These are phyloP conservation scores for Przewalskia tangutica DNA, from an alignment of 257 asterid species.

Conservation along the genomic window DNA sequence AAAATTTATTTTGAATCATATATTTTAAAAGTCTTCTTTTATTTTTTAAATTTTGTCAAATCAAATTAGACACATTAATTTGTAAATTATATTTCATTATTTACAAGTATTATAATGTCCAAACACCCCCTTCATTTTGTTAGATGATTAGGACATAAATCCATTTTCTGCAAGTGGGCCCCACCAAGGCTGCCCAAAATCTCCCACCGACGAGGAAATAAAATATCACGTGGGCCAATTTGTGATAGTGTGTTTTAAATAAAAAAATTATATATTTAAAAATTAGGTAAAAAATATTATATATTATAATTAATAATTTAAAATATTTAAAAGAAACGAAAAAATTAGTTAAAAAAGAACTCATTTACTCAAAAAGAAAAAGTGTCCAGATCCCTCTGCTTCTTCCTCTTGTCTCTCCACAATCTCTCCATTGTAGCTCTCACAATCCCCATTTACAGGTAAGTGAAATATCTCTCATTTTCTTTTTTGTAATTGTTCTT, in stretches of 20 bases:
- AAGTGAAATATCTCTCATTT: not conserved
- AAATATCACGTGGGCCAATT: not conserved
- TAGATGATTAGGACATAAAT: not conserved
- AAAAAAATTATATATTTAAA: no score
- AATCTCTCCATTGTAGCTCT: not conserved
- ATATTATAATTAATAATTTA: no score
- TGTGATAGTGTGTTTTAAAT: no score
- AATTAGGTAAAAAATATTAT: no score
- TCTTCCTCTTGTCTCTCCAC: not conserved
- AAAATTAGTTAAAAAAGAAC: no score
- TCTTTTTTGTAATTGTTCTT: not conserved
- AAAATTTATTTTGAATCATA: no score
- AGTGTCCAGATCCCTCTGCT: not conserved
- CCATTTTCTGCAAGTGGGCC: not conserved
- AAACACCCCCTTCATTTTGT: fast-evolving
- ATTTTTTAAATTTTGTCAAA: not conserved
- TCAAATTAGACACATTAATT: not conserved
- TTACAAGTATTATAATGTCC: not conserved
- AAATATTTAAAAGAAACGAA: no score
- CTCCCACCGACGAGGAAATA: not conserved
- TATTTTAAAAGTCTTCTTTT: no score
- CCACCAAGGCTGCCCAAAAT: not conserved
- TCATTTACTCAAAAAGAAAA: no score
- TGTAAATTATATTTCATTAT: not conserved
- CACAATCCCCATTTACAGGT: not conserved